A percentile compares a stretch with the other conserved stretches of the same genome.
Conservation (phyloP, 2,329 filamentous ascomycete species). For the Trichophyton schoenleinii region DNA sequence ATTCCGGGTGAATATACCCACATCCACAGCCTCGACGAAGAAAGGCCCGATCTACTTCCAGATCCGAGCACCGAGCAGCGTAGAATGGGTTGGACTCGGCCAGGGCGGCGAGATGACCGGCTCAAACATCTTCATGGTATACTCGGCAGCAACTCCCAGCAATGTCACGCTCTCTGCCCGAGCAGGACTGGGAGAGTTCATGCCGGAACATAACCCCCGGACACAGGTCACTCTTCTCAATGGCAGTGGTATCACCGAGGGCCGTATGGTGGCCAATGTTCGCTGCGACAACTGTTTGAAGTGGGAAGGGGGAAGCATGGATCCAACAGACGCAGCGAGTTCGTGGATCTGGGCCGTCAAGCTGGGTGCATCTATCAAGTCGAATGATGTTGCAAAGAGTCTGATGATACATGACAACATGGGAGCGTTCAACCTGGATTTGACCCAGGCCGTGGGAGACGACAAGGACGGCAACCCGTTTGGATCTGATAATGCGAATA, state of each 20-base stretch:
- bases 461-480: slow-evolving; percentile 26
- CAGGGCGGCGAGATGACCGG: slow-evolving; percentile 43
- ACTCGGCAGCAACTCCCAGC: slow-evolving; percentile 35
- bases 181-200: slow-evolving; percentile 31
- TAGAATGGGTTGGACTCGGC: slow-evolving; percentile 45
- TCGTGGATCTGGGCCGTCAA: slow-evolving; percentile 42
- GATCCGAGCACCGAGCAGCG: slow-evolving; percentile 40
- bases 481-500: background rate
- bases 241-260: slow-evolving; percentile 41
- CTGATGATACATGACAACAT: slow-evolving; percentile 36
- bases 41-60: slow-evolving; percentile 47
- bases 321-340: slow-evolving; percentile 33
- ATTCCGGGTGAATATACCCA: slow-evolving; percentile 44
- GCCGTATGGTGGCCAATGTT: slow-evolving; percentile 45
- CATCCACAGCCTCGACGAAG: slow-evolving; percentile 38
- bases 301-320: slow-evolving; percentile 42
- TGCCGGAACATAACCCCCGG: slow-evolving; percentile 32
- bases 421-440: slow-evolving; percentile 35
- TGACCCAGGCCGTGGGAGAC: slow-evolving; percentile 40
- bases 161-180: slow-evolving; percentile 49
- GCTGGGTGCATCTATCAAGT: slow-evolving; percentile 36
- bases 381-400: slow-evolving; percentile 31
- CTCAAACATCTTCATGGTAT: slow-evolving; percentile 48
- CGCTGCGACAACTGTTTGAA: slow-evolving; percentile 42
- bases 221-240: slow-evolving; percentile 39